Base-by-base conservation (phyloP, 2,329 filamentous ascomycete species). In the Ophiosphaerella narmari region DNA sequence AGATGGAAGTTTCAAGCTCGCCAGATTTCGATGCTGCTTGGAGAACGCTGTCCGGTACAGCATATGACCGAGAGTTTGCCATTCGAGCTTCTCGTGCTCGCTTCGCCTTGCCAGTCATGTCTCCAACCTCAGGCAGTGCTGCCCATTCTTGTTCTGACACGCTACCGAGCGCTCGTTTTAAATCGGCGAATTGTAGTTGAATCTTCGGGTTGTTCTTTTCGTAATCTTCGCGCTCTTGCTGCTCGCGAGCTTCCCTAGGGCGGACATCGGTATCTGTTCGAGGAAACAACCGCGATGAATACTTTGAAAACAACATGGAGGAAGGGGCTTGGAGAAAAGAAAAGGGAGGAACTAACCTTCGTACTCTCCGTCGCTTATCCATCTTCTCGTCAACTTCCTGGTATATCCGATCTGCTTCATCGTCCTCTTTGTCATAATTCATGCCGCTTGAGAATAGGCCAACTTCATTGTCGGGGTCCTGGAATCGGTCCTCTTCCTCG, bases 171-270 rank as follows among this genome's bases (percentile, higher is more conserved):
- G 90, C 91, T 67, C 95, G 85, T 76, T 99, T 99, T 43, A 97
- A 78, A 65, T 97, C 94, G 70, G 92, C 91, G 73, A 99, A 99
- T 74, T 99, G 94, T 62, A 97, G 90, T 70, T 96, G 90, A 44
- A 99, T 97, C 76, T 97, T 99, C 12, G 94, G 94, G 72, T 99
- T 97, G 73, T 96, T 93, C 63, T 88, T 86, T 78, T 99, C 93
- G 82, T 96, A 96, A 68, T 97, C 92, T 71, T 96, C 91, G 73
- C 83, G 86, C 80, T 99, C 93, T 78, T 90, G 84, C 72, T 89
- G 81, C 75, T 99, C 94, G 74, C 94, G 91, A 71, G 87, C 88
- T 88, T 99, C 94, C 85, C 94, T 96, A 82, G 75, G 73, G 74
- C 77, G 80, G 77, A 78, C 80, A 91, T 87, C 87, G 88, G 83